A percentile compares a stretch with the other conserved stretches of the same genome.
phyloP scores from a whole-genome alignment of 2,329 filamentous ascomycete species.

The Albophoma yamanashiensis region DNA sequence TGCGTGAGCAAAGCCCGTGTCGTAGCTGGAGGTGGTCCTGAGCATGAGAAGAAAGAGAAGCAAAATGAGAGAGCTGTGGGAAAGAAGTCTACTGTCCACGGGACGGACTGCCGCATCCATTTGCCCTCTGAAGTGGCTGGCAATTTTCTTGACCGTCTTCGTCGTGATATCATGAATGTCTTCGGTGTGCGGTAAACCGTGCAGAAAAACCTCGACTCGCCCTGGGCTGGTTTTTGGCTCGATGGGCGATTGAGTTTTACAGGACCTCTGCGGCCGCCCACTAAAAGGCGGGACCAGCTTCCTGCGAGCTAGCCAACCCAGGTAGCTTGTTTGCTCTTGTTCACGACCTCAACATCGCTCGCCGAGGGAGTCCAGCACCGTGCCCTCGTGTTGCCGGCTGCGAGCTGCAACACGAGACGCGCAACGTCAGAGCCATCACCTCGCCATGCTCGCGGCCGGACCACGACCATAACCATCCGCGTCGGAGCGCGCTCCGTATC shows the following conservation, averaged over 20 bases:
- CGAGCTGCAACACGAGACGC: background rate
- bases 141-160: background rate
- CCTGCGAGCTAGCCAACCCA: background rate
- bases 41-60: slow-evolving; percentile 20
- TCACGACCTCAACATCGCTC: background rate
- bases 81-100: background rate
- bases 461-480: background rate
- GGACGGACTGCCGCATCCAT: background rate
- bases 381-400: background rate
- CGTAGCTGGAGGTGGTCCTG: slow-evolving; percentile 17
- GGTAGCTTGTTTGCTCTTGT: background rate
- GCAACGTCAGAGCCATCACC: background rate
- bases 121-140: background rate
- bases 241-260: background rate
- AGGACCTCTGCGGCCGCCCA: background rate
- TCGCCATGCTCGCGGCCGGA: background rate
- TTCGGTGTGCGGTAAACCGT: background rate
- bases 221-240: background rate
- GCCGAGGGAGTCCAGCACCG: background rate
- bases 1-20: slow-evolving; percentile 18
- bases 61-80: slow-evolving; percentile 23
- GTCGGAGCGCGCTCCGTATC: background rate
- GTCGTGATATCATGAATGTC: background rate
- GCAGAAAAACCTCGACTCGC: background rate
- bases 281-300: background rate